Base-by-base conservation (phyloP, 176 grass and related monocot genomes). In the Pharus latifolius region DNA sequence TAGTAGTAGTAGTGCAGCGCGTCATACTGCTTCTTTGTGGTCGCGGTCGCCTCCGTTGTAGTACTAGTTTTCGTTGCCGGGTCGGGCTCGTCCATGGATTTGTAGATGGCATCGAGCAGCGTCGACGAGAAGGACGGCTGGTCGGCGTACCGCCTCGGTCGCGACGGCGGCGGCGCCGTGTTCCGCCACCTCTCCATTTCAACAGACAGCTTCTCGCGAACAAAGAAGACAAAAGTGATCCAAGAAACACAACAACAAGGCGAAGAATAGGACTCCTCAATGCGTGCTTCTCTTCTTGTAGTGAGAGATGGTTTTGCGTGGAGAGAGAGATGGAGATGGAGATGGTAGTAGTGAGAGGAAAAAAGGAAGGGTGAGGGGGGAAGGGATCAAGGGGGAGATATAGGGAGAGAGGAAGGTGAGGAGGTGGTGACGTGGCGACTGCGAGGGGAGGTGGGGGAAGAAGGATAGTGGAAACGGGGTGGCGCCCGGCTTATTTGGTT, bases 71-170 rank as follows among this genome's bases (percentile, higher is more conserved):
- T n/a, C 46, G 19, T 42, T 67, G 27, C 7, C 67, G 27, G n/a
- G n/a, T 70, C 38, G n/a, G 89, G 63, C 57, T 99, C 90, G 57
- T 99, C 95, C 79, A 99, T 91, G 75, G 95, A 99, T 42, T 76
- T 85, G 82, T 91, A 99, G 63, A 99, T 94, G 5, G 87, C 87
- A 77, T 99, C 95, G 28, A 99, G 84, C 29, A 99, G 84, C 44
- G 90, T 86, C 16, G 95, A 99, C 19, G 95, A 99, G 84, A 99
- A 99, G n/a, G 95, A 99, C 26, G 95, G 95, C 65, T 94, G 82
- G 45, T 94, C 64, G 28, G 49, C 76, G 58, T 73, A 70, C 37
- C 79, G 57, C 65, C 71, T 56, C 23, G 78, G 59, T 42, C 37
- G 69, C 68, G 30, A 59, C 7, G 31, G 12, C 62, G 49, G 65